Base-by-base conservation (phyloP, 2,329 filamentous ascomycete species). In the Blastomyces parvus region DNA sequence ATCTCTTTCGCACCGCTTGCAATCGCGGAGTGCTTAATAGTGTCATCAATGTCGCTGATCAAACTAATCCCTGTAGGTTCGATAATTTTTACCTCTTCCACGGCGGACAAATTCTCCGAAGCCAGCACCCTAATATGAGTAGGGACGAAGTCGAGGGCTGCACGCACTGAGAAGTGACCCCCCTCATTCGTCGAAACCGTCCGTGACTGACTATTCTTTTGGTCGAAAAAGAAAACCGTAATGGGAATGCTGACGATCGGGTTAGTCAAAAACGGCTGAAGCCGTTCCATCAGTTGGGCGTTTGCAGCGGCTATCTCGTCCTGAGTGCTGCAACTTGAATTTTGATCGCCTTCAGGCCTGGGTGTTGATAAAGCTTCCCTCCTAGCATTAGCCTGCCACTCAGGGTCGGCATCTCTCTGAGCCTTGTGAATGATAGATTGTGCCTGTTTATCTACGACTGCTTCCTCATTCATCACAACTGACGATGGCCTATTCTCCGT, bases 21-120 rank as follows among this genome's bases (percentile, higher is more conserved):
- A 67, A 99, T 97, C 63, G 92, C 95, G 25, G 94, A 97, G 70
- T 91, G 88, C 74, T 99, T 99, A 72, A 99, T 88, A 0, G 94
- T 99, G 75, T 99, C 94, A 71, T 99, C 94, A 66, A 99, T 94
- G 73, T 99, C 94, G 73, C 91, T 97, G 73, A 99, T 97, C 64
- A 99, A 72, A 74, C 92, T 97, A 66, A 99, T 84, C 50, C 94
- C 94, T 27, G 80, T 81, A 0, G 89, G 84, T 64, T 93, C 88
- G 3, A 88, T 91, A 60, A 97, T 80, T 50, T 85, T 82, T 55
- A 99, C 83, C 62, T 89, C 83, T 66, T 94, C 88, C 1, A 88
- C 90, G 0, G 87, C 87, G 19, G 92, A 96, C 3, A 99, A 80
- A 64, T 87, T 84, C 71, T 97, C 91, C 14, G 88, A 92, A 6